Conservation (phyloP, 2,329 filamentous ascomycete genomes). For the Aspergillus sp. region DNA sequence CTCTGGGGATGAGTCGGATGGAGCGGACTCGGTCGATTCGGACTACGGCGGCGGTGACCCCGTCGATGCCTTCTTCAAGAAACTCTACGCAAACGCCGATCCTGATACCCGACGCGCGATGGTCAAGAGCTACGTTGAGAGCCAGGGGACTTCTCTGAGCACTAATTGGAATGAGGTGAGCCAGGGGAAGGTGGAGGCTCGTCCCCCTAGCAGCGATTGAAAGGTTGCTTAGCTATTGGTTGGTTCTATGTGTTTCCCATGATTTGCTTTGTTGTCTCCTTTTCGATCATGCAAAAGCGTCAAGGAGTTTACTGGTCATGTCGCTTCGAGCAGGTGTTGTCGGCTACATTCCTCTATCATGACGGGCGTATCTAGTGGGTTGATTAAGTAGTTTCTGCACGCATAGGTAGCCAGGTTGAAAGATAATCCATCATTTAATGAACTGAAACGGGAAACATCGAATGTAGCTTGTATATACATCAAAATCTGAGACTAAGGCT, state of each 20-base stretch:
- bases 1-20: slow-evolving; percentile 54
- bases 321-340: neutral
- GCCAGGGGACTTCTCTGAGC: slow-evolving; percentile 86
- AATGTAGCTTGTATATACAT: too few relatives aligned
- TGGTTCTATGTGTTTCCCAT: neutral
- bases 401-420: too few relatives aligned
- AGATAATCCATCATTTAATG: too few relatives aligned
- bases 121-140: slow-evolving; percentile 96
- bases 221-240: neutral
- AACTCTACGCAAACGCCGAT: slow-evolving; percentile 72
- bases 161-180: slow-evolving; percentile 88
- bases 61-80: slow-evolving; percentile 84
- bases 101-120: slow-evolving; percentile 85
- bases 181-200: slow-evolving; percentile 62
- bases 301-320: neutral
- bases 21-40: slow-evolving; percentile 43
- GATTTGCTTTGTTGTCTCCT: neutral
- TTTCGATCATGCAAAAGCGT: neutral
- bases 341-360: neutral
- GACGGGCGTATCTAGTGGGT: neutral
- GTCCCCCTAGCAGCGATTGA: slow-evolving; percentile 22
- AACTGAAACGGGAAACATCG: too few relatives aligned
- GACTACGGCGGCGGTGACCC: slow-evolving; percentile 56
- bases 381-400: too few relatives aligned
- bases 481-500: too few relatives aligned